These are phyloP conservation scores for Talaromyces sp. DNA, from an alignment of 2,329 filamentous ascomycete species.

Conservation along the genomic window DNA sequence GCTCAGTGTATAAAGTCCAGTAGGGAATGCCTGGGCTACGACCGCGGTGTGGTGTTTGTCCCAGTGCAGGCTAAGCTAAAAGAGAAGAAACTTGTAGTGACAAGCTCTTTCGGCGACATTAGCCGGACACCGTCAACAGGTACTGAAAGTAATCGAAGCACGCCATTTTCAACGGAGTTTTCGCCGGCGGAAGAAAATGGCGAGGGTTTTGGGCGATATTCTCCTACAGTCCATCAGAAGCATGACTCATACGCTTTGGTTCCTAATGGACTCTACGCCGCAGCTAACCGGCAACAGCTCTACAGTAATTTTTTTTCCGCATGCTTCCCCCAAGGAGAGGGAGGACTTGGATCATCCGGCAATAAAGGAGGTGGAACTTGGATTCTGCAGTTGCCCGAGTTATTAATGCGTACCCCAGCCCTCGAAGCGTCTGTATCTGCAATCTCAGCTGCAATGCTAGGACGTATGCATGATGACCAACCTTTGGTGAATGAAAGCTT, in stretches of 20 bases:
- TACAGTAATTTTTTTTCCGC: conserved; percentile 20
- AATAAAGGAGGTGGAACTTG: conserved; percentile 16
- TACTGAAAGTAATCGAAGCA: not conserved
- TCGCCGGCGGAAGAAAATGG: not conserved
- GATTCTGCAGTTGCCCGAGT: conserved; percentile 21
- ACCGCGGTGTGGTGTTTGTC: conserved; percentile 22
- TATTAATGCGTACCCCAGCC: conserved; percentile 18
- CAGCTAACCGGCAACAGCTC: conserved; percentile 21
- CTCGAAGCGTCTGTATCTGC: conserved; percentile 25
- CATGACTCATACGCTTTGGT: not conserved
- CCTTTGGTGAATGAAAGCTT: conserved; percentile 20
- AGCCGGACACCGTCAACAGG: not conserved
- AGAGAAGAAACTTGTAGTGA: conserved; percentile 9
- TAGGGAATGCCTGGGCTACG: conserved; percentile 25
- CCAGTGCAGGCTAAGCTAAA: conserved; percentile 16
- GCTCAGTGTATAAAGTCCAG: conserved; percentile 24
- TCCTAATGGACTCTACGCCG: not conserved
- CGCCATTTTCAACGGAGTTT: not conserved
- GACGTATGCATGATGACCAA: conserved; percentile 16
- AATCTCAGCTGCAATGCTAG: conserved; percentile 22
- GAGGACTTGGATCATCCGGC: not conserved
- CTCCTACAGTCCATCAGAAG: not conserved
- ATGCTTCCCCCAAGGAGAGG: conserved; percentile 13
- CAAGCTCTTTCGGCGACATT: conserved; percentile 5
- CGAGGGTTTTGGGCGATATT: not conserved